Conservation (phyloP, 2,329 filamentous ascomycete species). For the Leptographium galeiforme region DNA sequence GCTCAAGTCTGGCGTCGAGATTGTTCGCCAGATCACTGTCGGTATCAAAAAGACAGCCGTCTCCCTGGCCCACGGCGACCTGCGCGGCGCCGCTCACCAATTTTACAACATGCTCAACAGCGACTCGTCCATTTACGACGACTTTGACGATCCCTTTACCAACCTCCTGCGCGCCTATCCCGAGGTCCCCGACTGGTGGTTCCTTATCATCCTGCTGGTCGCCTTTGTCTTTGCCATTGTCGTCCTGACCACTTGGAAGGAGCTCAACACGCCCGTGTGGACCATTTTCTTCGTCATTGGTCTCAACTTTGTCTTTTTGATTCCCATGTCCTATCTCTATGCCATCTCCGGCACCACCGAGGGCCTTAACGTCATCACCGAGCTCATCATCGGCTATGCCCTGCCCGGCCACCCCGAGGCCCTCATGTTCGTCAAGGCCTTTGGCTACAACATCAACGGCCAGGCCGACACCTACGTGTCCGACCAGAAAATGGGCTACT, state of each 20-base stretch:
- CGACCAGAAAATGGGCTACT: constrained; percentile 8
- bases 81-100: neutral
- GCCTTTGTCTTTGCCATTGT: constrained; percentile 2
- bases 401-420: constrained; percentile 32
- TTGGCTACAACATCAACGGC: constrained; percentile 3
- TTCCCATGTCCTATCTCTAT: constrained; percentile 31
- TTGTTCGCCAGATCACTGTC: neutral
- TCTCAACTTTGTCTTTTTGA: constrained; percentile 24
- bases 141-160: constrained; percentile 1
- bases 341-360: constrained; percentile 36
- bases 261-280: constrained; percentile 2
- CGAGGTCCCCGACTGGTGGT: constrained; percentile 5
- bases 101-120: neutral
- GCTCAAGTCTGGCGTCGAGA: neutral
- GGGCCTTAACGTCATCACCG: constrained; percentile 33
- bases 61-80: neutral
- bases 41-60: neutral
- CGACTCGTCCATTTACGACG: neutral
- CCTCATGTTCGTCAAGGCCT: constrained; percentile 34
- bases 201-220: neutral
- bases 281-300: constrained; percentile 4
- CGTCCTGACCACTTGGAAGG: neutral
- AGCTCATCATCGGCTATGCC: constrained; percentile 36
- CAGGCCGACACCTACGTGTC: constrained; percentile 5
- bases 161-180: neutral